These are phyloP conservation scores for Tolypocladium capitatum DNA, from an alignment of 2,329 filamentous ascomycete species.

Conservation along the genomic window DNA sequence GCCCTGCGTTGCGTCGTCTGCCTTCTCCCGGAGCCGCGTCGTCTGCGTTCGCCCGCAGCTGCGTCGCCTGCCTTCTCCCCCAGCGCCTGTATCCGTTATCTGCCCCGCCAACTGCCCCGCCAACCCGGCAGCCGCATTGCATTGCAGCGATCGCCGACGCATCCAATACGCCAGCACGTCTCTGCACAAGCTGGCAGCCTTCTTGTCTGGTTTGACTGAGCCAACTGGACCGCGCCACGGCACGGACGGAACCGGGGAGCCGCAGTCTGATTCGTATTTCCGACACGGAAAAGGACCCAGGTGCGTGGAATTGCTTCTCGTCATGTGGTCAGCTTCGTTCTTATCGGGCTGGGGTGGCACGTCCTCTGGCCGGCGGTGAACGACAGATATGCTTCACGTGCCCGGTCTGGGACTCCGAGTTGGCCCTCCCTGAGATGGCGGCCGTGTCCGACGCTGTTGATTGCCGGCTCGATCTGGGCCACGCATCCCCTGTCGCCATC, in stretches of 20 bases:
- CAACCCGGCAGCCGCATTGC: slow-evolving; percentile 3
- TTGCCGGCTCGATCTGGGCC: background rate
- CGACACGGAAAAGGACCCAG: background rate
- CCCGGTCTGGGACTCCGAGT: background rate
- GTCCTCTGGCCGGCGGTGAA: background rate
- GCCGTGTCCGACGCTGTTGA: background rate
- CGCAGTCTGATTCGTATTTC: background rate
- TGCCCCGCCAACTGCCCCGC: background rate
- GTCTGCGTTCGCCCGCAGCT: background rate
- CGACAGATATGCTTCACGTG: background rate
- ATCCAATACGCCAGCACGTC: background rate
- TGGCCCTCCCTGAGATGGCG: background rate
- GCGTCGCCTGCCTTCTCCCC: background rate
- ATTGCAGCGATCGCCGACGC: background rate
- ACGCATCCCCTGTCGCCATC: background rate
- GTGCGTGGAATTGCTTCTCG: background rate
- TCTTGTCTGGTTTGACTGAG: background rate
- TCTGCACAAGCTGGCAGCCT: background rate
- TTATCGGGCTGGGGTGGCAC: background rate
- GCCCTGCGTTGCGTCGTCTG: background rate
- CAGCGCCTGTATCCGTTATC: background rate
- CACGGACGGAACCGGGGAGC: background rate
- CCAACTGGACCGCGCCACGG: background rate
- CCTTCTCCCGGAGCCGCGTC: background rate
- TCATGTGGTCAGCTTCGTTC: background rate